Conservation (phyloP, 164 flowering plant species). For the Aristolochia fimbriata region DNA sequence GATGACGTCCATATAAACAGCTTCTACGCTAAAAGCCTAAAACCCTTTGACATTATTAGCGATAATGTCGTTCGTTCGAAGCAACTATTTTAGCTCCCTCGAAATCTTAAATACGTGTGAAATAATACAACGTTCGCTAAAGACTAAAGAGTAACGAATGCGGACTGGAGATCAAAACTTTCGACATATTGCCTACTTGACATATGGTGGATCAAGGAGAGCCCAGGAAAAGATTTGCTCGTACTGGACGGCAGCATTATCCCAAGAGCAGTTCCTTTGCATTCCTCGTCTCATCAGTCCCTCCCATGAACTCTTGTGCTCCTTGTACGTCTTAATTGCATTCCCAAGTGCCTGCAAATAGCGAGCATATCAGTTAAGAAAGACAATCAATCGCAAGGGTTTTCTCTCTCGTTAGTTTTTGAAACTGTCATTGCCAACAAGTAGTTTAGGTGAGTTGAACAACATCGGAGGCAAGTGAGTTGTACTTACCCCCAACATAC, state of each 20-base stretch:
- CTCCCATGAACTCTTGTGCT: conserved; percentile 75
- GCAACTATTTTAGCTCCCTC: too few relatives aligned
- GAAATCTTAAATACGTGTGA: too few relatives aligned
- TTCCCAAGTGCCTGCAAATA: conserved; percentile 46
- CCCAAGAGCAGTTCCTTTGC: conserved; percentile 71
- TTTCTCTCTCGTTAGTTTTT: background rate
- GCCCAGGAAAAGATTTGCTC: conserved; percentile 86
- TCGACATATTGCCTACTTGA: conserved; percentile 15
- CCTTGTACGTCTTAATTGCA: conserved; percentile 59
- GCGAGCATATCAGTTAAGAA: background rate
- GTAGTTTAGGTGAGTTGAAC: background rate
- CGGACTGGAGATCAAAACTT: too few relatives aligned
- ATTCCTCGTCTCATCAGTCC: conserved; percentile 87
- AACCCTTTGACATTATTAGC: background rate
- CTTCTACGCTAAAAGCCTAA: background rate
- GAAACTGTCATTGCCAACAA: background rate
- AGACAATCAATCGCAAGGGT: background rate
- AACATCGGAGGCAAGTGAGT: background rate
- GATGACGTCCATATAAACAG: background rate
- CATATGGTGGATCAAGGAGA: conserved; percentile 63
- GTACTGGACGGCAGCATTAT: conserved; percentile 70
- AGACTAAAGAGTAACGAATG: too few relatives aligned
- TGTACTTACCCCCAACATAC: conserved; percentile 63
- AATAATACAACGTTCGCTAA: too few relatives aligned
- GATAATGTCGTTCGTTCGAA: too few relatives aligned